These are phyloP conservation scores for Thielaviopsis euricoi DNA, from an alignment of 2,329 filamentous ascomycete genomes.

Conservation along the genomic window DNA sequence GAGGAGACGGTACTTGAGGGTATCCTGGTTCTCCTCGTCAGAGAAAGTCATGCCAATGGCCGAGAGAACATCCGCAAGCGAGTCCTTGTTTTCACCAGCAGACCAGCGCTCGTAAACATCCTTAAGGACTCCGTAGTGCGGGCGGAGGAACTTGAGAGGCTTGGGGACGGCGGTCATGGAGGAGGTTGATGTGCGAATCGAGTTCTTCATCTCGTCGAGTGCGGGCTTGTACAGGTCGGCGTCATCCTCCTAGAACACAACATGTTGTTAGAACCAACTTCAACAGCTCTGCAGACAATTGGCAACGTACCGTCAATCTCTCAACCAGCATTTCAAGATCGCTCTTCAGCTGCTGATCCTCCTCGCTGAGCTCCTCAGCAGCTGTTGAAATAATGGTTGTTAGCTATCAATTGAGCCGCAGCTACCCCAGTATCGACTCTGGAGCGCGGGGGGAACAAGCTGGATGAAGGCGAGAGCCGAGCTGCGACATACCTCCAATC, in stretches of 20 bases:
- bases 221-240: conserved; percentile 77
- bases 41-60: conserved; percentile 98
- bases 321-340: conserved; percentile 98
- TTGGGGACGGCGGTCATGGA: conserved; percentile 99
- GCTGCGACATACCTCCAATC: conserved; percentile 26
- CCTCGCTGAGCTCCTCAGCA: conserved; percentile 84
- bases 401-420: neutral
- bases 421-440: neutral
- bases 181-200: conserved; percentile 97
- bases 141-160: conserved; percentile 91
- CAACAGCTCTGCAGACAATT: neutral
- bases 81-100: conserved; percentile 66
- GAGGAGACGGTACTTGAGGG: conserved; percentile 84
- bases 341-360: conserved; percentile 95
- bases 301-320: conserved; percentile 56
- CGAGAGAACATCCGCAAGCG: conserved; percentile 86
- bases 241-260: conserved; percentile 51
- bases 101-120: conserved; percentile 85
- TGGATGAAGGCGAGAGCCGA: conserved; percentile 18
- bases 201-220: conserved; percentile 90
- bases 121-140: conserved; percentile 82
- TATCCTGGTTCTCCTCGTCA: conserved; percentile 89
- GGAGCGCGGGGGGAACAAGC: neutral
- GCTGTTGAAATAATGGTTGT: conserved; percentile 14
- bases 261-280: neutral